phyloP scores from a whole-genome alignment of 2,329 filamentous ascomycete species.

The Claviceps purpurea region DNA sequence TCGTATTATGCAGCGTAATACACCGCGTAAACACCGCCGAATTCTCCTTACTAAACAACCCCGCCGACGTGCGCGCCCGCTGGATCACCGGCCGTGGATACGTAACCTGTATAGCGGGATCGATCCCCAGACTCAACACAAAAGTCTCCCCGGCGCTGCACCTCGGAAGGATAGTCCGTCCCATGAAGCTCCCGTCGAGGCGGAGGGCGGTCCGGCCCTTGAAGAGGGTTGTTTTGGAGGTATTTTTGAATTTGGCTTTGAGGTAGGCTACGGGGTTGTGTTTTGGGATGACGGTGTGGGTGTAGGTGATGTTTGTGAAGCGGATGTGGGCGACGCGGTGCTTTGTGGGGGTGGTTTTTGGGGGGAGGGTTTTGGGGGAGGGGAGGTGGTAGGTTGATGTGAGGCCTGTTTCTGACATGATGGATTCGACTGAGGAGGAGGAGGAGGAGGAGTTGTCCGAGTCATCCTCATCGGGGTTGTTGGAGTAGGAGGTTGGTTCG shows the following conservation, averaged over 20 bases:
- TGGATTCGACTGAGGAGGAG: constrained; percentile 20
- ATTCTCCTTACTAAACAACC: constrained; percentile 37
- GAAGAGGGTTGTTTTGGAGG: constrained; percentile 36
- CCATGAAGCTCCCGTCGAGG: constrained; percentile 44
- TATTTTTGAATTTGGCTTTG: constrained; percentile 38
- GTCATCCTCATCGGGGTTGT: neutral
- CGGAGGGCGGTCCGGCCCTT: constrained; percentile 38
- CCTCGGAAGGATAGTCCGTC: constrained; percentile 36
- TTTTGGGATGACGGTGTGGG: constrained; percentile 42
- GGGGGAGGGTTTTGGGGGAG: constrained; percentile 35
- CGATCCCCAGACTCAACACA: constrained; percentile 39
- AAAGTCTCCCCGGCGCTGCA: constrained; percentile 39
- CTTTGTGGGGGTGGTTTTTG: constrained; percentile 32
- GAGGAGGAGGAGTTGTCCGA: neutral
- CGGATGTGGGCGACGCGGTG: constrained; percentile 41
- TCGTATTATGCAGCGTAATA: constrained; percentile 35
- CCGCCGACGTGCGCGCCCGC: constrained; percentile 32
- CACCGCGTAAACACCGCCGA: constrained; percentile 31
- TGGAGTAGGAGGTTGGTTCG: neutral
- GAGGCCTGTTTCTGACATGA: constrained; percentile 40
- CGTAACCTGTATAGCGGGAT: constrained; percentile 36
- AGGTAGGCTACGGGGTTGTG: constrained; percentile 43
- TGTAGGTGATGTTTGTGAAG: constrained; percentile 34
- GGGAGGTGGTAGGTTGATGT: constrained; percentile 44
- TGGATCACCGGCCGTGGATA: constrained; percentile 41